Evolutionary conservation across 495 filamentous ascomycete species (phyloP), one percentile per base, ranked within the genome.

Genomic region (Lasiosphaeria miniovina): DNA sequence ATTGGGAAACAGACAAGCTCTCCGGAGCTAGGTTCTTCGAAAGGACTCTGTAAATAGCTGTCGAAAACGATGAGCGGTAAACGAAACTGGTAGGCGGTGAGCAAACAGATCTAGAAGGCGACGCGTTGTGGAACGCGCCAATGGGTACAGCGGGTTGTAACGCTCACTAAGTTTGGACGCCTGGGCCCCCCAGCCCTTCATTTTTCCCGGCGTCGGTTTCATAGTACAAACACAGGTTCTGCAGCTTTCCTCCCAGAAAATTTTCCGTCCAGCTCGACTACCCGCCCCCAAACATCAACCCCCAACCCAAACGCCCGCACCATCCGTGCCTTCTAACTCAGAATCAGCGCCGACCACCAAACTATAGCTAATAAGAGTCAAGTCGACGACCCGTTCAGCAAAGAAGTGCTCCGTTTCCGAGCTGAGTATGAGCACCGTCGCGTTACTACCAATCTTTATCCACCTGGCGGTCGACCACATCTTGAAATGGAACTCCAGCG

Each of bases 391-490:
- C 46, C 46, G 55, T 58, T 58, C 33, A 52, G 56, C 49, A 24
- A 58, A 34, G 49, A 58, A 52, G 56, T 58, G 41, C 9, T 34
- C 31, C 56, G 56, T 51, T 45, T 58, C 31, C 56, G 56, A 52
- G 46, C 46, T 24, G 56, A 58, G 36, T 58, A 58, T 51, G 31
- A 51, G 46, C 46, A 49, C 46, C 46, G 46, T 8, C 46, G 7
- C 46, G 46, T 49, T 49, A 17, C 32, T 33, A 52, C 56, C 46
- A 58, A 58, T 52, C 24, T 36, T 11, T 58, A 33, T 45, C 56
- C 56, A 17, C 56, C 56, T 38, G 48, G 41, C 10, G 46, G 56
- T 10, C 56, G 46, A 17, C 49, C 46, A 33, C 31, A 49, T 51
- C 56, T 51, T 15, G 56, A 58, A 45, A 38, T 52, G 48, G 49